Evolutionary conservation across 371 early-diverging fungal species (phyloP), one percentile per base, ranked within the genome.

Genomic region (Conidiobolus coronatus): DNA sequence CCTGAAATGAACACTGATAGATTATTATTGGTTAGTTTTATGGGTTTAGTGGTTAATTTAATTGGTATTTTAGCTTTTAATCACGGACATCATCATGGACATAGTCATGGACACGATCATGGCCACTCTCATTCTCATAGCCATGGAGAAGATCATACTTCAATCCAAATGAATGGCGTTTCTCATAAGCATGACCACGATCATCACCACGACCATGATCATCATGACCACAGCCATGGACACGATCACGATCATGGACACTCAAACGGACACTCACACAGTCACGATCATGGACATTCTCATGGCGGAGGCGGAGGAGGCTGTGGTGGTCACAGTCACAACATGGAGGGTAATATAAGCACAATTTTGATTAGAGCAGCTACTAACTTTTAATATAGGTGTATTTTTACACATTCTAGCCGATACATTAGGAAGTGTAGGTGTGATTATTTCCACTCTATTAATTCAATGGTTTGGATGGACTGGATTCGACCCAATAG

Each of bases 371-470:
- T 45, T 47, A 50, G 33, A 22, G 50, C 23, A 46, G 39, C 34
- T 38, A 52, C 19, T 20, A 12, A 36, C 8, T 13, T 23, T 22
- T 9, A 35, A 15, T 29, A 15, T 49, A 75, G 81, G 93, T 37
- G 85, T 95, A 40, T 95, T 92, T 58, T 59, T 95, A 50, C 96
- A 94, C 52, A 79, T 95, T 34, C 63, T 95, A 55, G 88, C 91
- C 4, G 96, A 95, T 61, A 86, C 93, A 1, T 66, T 95, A 13
- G 96, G 96, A 6, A 87, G 88, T 22, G 86, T 89, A 1, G 92
- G 91, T 41, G 93, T 95, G 1, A 89, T 95, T 45, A 71, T 87
- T 15, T 90, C 91, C 0, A 81, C 89, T 0, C 51, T 91, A n/a
- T 56, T 90, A 34, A 87, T 95, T 36, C 63, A 81, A 55, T 74